Percentiles rank a stretch among this genome's conserved stretches.
Evolutionary conservation across 2,329 filamentous ascomycete species (phyloP).

Genomic region (Penicillium sp.): DNA sequence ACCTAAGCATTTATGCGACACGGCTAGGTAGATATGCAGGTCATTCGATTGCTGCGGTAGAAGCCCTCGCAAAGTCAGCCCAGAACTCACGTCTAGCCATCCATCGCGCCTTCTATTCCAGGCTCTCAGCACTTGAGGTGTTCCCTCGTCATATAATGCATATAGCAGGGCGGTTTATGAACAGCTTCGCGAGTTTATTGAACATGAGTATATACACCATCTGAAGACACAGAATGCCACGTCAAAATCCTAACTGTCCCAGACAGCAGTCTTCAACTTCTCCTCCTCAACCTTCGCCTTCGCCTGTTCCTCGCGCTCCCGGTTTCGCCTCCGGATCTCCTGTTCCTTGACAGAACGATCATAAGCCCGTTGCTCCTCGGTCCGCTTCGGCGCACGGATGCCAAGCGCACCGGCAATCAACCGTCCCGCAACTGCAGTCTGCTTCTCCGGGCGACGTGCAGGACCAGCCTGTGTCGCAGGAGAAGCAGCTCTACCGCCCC

Average conservation of each 20-base stretch:
- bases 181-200: neutral
- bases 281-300: slow-evolving; percentile 66
- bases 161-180: no score
- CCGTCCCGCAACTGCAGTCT: slow-evolving; percentile 83
- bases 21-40: no score
- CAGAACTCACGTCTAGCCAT: no score
- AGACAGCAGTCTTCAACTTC: slow-evolving; percentile 78
- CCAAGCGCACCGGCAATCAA: slow-evolving; percentile 90
- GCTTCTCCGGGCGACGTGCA: slow-evolving; percentile 74
- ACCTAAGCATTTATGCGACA: no score
- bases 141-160: neutral
- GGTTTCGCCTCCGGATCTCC: slow-evolving; percentile 75
- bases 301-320: slow-evolving; percentile 68
- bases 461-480: slow-evolving; percentile 19
- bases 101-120: no score
- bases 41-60: no score
- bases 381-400: slow-evolving; percentile 75
- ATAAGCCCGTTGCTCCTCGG: slow-evolving; percentile 85
- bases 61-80: no score
- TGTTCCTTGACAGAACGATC: slow-evolving; percentile 80
- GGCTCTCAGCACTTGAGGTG: no score
- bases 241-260: slow-evolving; percentile 62
- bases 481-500: slow-evolving; percentile 14
- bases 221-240: neutral
- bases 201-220: slow-evolving; percentile 9